phyloP scores from a whole-genome alignment of 805 yeast species.

The Barnettozyma pratensis region DNA sequence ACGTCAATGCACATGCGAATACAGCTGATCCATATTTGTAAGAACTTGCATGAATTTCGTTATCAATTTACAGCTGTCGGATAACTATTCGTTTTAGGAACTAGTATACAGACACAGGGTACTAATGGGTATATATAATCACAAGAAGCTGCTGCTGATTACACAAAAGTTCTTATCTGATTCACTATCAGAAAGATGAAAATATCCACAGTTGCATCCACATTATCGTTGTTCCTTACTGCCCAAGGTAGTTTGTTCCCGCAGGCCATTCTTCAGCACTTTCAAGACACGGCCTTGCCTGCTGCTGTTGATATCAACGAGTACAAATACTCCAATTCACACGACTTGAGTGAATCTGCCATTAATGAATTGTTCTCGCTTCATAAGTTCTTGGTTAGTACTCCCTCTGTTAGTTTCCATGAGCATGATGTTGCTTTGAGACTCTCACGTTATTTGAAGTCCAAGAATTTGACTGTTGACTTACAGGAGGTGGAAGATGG shows the following conservation, averaged over 20 bases:
- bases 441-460: constrained; percentile 1
- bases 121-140: no score
- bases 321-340: background rate
- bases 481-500: constrained; percentile 28
- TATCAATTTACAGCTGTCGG: no score
- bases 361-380: constrained; percentile 8
- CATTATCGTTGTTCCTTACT: background rate
- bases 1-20: no score
- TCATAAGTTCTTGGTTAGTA: constrained; percentile 11
- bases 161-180: no score
- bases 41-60: no score
- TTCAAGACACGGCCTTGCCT: background rate
- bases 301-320: background rate
- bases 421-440: constrained; percentile 7
- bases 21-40: no score
- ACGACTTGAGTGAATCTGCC: background rate
- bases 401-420: constrained; percentile 9
- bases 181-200: no score
- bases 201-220: background rate
- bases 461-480: constrained; percentile 38
- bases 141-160: no score
- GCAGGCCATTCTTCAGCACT: background rate
- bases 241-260: background rate
- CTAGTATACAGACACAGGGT: no score
- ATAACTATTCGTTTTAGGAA: no score